Percentiles rank a stretch among this genome's conserved stretches.
These are phyloP conservation scores for Aspergillus sclerotioniger DNA, from an alignment of 495 filamentous ascomycete species.

Conservation along the genomic window DNA sequence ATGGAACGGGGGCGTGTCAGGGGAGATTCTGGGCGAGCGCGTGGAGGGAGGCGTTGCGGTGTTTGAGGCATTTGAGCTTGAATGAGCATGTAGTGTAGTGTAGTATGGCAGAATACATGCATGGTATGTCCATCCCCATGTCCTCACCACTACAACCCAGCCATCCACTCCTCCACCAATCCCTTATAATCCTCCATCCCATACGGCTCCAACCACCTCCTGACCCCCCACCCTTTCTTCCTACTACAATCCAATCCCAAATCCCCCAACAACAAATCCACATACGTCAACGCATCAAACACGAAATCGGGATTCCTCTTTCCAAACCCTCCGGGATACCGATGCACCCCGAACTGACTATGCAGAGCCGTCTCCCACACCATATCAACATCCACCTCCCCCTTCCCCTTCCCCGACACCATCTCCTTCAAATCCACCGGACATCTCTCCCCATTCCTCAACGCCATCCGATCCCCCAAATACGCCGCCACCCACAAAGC, in stretches of 20 bases:
- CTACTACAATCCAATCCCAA: slow-evolving; percentile 52
- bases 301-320: slow-evolving; percentile 66
- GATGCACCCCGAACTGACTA: slow-evolving; percentile 66
- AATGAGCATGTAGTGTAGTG: not conserved
- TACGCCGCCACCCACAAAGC: slow-evolving; percentile 72
- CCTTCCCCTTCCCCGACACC: not conserved
- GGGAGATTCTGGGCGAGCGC: slow-evolving; percentile 15
- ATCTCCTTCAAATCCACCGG: slow-evolving; percentile 12
- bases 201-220: slow-evolving; percentile 55
- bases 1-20: slow-evolving; percentile 26
- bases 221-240: slow-evolving; percentile 42
- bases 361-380: slow-evolving; percentile 61
- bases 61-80: slow-evolving; percentile 7
- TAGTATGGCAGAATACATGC: not conserved
- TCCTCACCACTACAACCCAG: no score
- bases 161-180: slow-evolving; percentile 56
- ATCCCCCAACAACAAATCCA: slow-evolving; percentile 68
- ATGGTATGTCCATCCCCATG: no score
- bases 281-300: slow-evolving; percentile 75
- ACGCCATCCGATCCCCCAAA: slow-evolving; percentile 44
- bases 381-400: slow-evolving; percentile 25
- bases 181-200: slow-evolving; percentile 60
- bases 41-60: slow-evolving; percentile 13
- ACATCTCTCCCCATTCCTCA: slow-evolving; percentile 26
- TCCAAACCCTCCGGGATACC: slow-evolving; percentile 65